A percentile compares a stretch with the other conserved stretches of the same genome.
Conservation (phyloP, 1,139 yeast species). For the Candida pseudoviswanathii region DNA sequence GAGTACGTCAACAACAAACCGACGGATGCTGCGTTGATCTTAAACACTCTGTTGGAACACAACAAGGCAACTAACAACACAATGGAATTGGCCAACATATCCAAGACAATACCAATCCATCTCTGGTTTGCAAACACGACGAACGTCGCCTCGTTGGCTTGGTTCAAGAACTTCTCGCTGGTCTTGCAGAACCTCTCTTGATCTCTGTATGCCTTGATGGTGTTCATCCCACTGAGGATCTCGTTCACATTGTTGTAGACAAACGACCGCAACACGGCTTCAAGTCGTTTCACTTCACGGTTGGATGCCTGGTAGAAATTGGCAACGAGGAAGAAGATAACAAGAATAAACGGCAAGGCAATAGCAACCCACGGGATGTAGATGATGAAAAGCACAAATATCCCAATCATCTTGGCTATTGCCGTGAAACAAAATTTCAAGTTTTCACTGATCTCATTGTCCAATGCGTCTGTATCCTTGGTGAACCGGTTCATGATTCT, state of each 20-base stretch:
- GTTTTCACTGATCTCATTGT: conserved; percentile 70
- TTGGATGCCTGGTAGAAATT: conserved; percentile 35
- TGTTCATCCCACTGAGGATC: conserved; percentile 67
- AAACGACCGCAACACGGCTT: conserved; percentile 38
- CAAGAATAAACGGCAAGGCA: conserved; percentile 58
- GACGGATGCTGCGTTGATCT: conserved; percentile 62
- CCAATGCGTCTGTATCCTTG: conserved; percentile 82
- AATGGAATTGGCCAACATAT: conserved; percentile 49
- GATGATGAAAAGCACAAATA: conserved; percentile 63
- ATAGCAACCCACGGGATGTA: conserved; percentile 77
- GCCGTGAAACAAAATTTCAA: conserved; percentile 53
- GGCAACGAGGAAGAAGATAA: conserved; percentile 52
- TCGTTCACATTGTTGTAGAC: conserved; percentile 71
- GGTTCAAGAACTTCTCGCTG: conserved; percentile 54
- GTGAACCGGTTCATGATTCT: conserved; percentile 64
- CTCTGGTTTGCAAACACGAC: conserved; percentile 71
- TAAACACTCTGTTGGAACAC: conserved; percentile 65
- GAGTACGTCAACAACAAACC: conserved; percentile 72
- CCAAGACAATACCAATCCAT: conserved; percentile 73
- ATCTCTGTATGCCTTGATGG: conserved; percentile 64
- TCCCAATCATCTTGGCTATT: conserved; percentile 59
- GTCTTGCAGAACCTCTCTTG: conserved; percentile 52
- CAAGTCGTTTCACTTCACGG: conserved; percentile 45
- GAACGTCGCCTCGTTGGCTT: conserved; percentile 73
- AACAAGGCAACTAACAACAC: conserved; percentile 56